Base-by-base conservation (phyloP, 306 rosid genomes). In the Glycine latifolia region DNA sequence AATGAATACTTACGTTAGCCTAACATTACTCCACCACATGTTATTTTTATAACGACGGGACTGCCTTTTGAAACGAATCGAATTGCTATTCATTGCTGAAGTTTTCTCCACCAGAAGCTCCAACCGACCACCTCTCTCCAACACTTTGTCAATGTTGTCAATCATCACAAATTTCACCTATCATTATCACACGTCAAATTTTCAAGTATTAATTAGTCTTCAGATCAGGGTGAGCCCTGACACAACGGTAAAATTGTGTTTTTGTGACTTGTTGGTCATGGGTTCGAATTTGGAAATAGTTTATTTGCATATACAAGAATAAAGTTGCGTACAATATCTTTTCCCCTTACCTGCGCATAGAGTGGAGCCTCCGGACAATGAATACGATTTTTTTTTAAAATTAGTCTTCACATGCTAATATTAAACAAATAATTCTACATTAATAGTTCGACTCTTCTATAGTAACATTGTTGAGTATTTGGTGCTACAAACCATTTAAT, bases 81-180 rank as follows among this genome's bases (percentile, higher is more conserved):
- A 74, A 77, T 90, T 95, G 73, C 81, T 95, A 80, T 95, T 92
- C 97, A 95, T 93, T 62, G 90, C 81, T 49, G 92, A 68, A 65
- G 99, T 90, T 80, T 93, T 95, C 86, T 95, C 99, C 67, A 93
- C 97, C 83, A 95, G 89, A 77, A 93, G 80, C 75, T 92, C 97
- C 88, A 95, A 86, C 11, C 99, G 90, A 8, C 90, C 95, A 37
- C 99, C 99, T 85, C 99, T 90, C 47, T 93, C 99, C 58, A 95
- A 75, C 43, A 95, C 99, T 89, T 95, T 95, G 79, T 95, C 99
- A 69, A 95, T 95, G 85, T 95, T 95, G 85, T 95, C 97, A 49
- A 95, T 87, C 97, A 95, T 95, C 43, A 95, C 97, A 2, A 87
- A 90, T 46, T 89, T 86, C 26, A 93, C 99, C 99, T 92, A 60